Evolutionary conservation across 2,329 filamentous ascomycete genomes (phyloP), one percentile per base, ranked within the genome.

Genomic region (Sporothrix mexicana): DNA sequence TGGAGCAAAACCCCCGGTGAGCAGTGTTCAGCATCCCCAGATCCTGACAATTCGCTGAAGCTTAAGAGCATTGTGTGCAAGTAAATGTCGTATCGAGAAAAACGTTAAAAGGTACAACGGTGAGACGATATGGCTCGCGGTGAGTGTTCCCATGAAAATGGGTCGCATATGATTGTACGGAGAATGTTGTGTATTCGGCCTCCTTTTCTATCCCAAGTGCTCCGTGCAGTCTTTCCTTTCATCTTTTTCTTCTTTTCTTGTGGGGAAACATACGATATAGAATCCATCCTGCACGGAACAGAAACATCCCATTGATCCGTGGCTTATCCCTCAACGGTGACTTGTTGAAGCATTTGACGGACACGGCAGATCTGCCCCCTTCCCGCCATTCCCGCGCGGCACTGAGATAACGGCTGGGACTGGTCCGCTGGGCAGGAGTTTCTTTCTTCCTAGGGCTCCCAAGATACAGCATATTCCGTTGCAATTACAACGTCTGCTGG

Each of bases 361-460:
- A 45, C 61, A 13, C 61, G 61, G 61, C 61, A 47, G 61, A 66
- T 25, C 41, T 45, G n/a, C 59, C 10, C 5, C 30, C 36, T 12
- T 64, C n/a, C 59, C 59, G 59, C 36, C 36, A n/a, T 47, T 66
- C 61, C 61, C 41, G 41, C 41, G 10, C 61, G 61, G 61, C 41
- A 66, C 23, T 64, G 61, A 23, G n/a, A 36, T 36, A 41, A 10
- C 10, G 61, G 59, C 12, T 47, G 61, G 20, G 20, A 66, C n/a
- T 15, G 20, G 10, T 47, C 20, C 41, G 36, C 9, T 66, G 9
- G 3, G 25, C 5, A 20, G 41, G 3, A 17, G 23, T 41, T 30
- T 36, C 36, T 59, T 59, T n/a, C 55, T 13, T 59, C 12, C 12
- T 36, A 12, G 23, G 4, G 8, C 25, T 4, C 23, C 55, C 55